phyloP scores from a whole-genome alignment of 805 yeast species.

The Zygotorulaspora sp. region DNA sequence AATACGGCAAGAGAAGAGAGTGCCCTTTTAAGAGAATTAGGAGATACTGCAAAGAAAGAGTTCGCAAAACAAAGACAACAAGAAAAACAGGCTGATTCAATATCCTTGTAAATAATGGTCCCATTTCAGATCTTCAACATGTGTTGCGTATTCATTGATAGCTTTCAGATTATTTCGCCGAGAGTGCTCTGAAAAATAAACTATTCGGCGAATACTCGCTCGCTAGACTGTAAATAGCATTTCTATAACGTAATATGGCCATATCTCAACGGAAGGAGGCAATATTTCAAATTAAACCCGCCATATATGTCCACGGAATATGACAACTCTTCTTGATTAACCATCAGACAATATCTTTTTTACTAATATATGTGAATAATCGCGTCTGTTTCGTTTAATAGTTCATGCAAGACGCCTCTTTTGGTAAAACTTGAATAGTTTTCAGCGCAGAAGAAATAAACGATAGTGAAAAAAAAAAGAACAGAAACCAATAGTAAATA shows the following conservation, averaged over 20 bases:
- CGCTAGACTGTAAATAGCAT: no score
- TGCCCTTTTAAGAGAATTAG: conserved; percentile 57
- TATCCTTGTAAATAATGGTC: conserved; percentile 3
- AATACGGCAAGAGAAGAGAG: conserved; percentile 63
- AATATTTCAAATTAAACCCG: neutral
- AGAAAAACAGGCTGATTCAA: conserved; percentile 10
- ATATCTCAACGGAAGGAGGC: neutral
- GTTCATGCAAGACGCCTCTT: conserved; percentile 1
- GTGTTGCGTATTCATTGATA: no score
- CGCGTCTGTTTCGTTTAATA: neutral
- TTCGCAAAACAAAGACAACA: conserved; percentile 15
- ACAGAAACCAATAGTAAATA: neutral
- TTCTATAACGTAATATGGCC: neutral
- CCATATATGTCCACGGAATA: no score
- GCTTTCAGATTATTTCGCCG: no score
- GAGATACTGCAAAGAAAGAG: conserved; percentile 30
- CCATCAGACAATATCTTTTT: neutral
- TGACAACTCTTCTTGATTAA: no score
- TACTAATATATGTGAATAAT: neutral
- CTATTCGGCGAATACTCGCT: neutral
- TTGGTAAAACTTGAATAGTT: neutral
- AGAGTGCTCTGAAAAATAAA: neutral
- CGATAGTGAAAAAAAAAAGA: neutral
- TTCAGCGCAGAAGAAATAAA: neutral
- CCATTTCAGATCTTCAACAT: no score